Evolutionary conservation across 1,284 basidiomycete species (phyloP).

Genomic region (Cryptococcus depauperatus): DNA sequence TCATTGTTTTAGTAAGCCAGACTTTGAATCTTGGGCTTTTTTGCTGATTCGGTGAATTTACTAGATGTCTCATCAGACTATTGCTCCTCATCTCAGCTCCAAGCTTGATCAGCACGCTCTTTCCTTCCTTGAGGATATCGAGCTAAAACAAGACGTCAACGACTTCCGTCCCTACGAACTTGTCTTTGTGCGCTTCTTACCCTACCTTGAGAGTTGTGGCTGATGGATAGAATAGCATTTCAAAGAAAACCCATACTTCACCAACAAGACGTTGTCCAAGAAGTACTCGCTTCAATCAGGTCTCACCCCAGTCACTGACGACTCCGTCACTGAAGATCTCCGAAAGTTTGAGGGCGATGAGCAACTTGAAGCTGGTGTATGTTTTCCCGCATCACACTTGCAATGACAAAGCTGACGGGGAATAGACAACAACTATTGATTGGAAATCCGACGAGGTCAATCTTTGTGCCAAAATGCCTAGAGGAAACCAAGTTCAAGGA

Average conservation of each 20-base stretch:
- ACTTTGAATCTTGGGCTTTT: background rate
- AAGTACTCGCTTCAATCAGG: conserved; percentile 30
- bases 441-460: conserved; percentile 49
- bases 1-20: conserved; percentile 25
- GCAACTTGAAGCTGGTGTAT: conserved; percentile 23
- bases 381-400: conserved; percentile 4
- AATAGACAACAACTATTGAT: conserved; percentile 38
- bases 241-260: conserved; percentile 44
- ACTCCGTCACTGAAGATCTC: conserved; percentile 30
- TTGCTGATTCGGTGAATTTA: background rate
- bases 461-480: conserved; percentile 45
- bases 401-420: background rate
- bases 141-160: conserved; percentile 36
- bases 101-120: conserved; percentile 39
- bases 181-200: conserved; percentile 34
- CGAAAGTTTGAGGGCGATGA: conserved; percentile 24
- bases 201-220: background rate
- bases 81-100: conserved; percentile 20
- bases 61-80: conserved; percentile 22
- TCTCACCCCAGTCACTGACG: conserved; percentile 24
- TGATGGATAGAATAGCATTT: conserved; percentile 30
- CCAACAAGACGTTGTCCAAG: conserved; percentile 38
- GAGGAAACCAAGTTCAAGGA: conserved; percentile 17
- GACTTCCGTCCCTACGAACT: conserved; percentile 42
- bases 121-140: conserved; percentile 35